Evolutionary conservation across 2,329 filamentous ascomycete species (phyloP).

Genomic region (Penicillium italicum): DNA sequence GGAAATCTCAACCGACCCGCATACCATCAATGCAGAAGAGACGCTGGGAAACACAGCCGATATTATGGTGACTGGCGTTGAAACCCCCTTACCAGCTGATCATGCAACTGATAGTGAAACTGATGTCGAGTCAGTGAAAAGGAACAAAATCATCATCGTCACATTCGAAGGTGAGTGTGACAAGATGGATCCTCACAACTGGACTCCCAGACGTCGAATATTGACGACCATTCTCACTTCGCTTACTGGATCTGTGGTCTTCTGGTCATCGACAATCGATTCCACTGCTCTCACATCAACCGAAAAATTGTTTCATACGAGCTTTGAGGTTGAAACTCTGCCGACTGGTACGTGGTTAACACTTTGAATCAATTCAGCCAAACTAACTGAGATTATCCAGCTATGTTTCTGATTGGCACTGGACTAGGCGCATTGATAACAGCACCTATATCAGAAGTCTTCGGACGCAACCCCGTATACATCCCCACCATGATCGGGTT

Average conservation of each 20-base stretch:
- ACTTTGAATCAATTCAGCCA: conserved; percentile 16
- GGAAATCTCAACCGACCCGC: conserved; percentile 10
- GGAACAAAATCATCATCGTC: conserved; percentile 41
- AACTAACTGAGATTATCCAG: background rate
- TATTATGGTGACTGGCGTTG: conserved; percentile 24
- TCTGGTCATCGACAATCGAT: conserved; percentile 50
- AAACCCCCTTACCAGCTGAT: conserved; percentile 18
- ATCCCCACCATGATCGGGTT: conserved; percentile 45
- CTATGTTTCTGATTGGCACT: conserved; percentile 47
- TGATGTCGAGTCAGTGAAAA: conserved; percentile 21
- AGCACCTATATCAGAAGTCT: conserved; percentile 48
- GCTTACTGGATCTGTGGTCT: conserved; percentile 44
- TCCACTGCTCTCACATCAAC: conserved; percentile 45
- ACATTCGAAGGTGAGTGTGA: conserved; percentile 42
- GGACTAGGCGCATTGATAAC: conserved; percentile 47
- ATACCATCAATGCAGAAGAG: conserved; percentile 15
- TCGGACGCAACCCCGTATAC: conserved; percentile 50
- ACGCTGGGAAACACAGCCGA: conserved; percentile 23
- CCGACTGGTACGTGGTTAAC: conserved; percentile 45
- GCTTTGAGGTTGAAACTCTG: conserved; percentile 34
- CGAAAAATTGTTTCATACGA: conserved; percentile 18
- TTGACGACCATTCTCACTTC: conserved; percentile 33
- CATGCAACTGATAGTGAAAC: background rate
- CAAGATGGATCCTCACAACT: conserved; percentile 47
- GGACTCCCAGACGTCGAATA: conserved; percentile 32